These are phyloP conservation scores for Debaryomycetaceae sp. DNA, from an alignment of 1,139 yeast genomes.

Conservation along the genomic window DNA sequence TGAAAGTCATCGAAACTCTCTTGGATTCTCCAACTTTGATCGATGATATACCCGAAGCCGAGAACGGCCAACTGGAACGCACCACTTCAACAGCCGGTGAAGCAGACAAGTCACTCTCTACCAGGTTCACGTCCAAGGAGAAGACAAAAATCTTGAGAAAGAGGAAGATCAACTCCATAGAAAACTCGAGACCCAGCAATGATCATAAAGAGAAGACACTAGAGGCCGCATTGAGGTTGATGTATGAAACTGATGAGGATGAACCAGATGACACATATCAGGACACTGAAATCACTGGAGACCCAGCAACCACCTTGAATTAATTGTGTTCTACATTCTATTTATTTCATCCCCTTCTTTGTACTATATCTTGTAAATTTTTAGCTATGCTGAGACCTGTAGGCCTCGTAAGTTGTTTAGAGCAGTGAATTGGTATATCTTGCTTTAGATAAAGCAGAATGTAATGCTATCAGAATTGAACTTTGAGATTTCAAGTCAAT, in stretches of 20 bases:
- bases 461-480: no score
- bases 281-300: conserved; percentile 56
- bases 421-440: no score
- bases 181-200: conserved; percentile 12
- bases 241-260: conserved; percentile 72
- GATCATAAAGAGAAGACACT: conserved; percentile 55
- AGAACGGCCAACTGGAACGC: not conserved
- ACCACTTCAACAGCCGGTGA: not conserved
- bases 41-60: conserved; percentile 14
- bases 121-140: not conserved
- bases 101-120: not conserved
- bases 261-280: conserved; percentile 85
- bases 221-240: conserved; percentile 58
- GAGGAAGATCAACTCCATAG: conserved; percentile 10
- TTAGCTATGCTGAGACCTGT: no score
- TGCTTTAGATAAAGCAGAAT: no score
- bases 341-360: no score
- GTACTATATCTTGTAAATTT: no score
- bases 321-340: not conserved
- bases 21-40: conserved; percentile 57
- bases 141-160: conserved; percentile 16
- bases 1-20: conserved; percentile 53
- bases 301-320: conserved; percentile 21
- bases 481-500: no score
- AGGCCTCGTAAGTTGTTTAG: no score